These are phyloP conservation scores for Amaranthus tricolor DNA, from an alignment of 179 eudicot genomes.

Conservation along the genomic window DNA sequence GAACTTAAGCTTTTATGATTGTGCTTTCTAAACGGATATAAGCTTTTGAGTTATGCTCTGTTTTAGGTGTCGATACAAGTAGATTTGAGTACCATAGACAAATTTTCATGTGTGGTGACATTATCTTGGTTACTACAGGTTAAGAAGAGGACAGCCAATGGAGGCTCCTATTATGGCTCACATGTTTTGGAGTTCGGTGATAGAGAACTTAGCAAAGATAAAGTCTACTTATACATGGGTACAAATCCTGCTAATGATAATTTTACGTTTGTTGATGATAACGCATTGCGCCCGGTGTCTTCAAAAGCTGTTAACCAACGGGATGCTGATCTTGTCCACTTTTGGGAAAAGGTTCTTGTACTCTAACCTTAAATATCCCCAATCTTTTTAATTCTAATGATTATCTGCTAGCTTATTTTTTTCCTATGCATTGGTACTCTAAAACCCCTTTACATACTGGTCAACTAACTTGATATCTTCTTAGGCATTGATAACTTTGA, in stretches of 20 bases:
- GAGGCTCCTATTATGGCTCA: slow-evolving; percentile 59
- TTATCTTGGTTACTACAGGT: slow-evolving; percentile 47
- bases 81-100: no score
- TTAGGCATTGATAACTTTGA: neutral
- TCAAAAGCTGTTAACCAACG: slow-evolving; percentile 74
- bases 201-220: slow-evolving; percentile 44
- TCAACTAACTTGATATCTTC: no score
- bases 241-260: slow-evolving; percentile 84
- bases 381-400: neutral
- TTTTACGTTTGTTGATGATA: slow-evolving; percentile 43
- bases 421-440: no score
- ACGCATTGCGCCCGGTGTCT: slow-evolving; percentile 42
- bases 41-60: neutral
- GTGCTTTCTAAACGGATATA: neutral
- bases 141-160: slow-evolving; percentile 65
- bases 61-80: no score
- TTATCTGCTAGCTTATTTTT: neutral
- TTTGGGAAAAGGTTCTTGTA: slow-evolving; percentile 77
- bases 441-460: no score
- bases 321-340: slow-evolving; percentile 92
- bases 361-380: neutral
- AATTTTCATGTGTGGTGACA: neutral
- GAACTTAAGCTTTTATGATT: slow-evolving; percentile 16
- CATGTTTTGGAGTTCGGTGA: slow-evolving; percentile 95
- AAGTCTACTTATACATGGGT: slow-evolving; percentile 62